Evolutionary conservation across 352 stramenopile genomes (phyloP).

Genomic region (Pythium brassicae): DNA sequence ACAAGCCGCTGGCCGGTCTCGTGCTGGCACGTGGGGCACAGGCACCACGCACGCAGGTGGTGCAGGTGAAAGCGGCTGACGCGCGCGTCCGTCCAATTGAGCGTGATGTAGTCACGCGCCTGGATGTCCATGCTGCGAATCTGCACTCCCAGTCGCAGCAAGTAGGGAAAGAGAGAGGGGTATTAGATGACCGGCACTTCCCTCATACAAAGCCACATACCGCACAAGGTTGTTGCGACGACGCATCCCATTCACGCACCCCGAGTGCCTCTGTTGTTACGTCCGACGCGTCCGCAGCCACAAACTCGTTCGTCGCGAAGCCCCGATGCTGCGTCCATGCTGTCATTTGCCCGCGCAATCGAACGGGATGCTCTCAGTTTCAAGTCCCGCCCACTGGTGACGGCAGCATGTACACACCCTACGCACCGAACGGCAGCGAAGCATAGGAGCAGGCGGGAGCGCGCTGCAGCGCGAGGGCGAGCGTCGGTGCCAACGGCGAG

Average conservation of each 20-base stretch:
- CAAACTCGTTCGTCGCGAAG: slow-evolving; percentile 28
- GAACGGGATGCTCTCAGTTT: background rate
- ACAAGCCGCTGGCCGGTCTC: slow-evolving; percentile 75
- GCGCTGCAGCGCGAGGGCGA: background rate
- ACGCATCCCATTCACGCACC: too few relatives aligned
- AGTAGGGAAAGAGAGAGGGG: background rate
- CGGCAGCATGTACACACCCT: background rate
- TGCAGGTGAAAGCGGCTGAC: slow-evolving; percentile 68
- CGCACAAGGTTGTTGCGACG: too few relatives aligned
- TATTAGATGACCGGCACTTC: background rate
- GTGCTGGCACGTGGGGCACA: slow-evolving; percentile 65
- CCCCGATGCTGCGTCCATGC: slow-evolving; percentile 3
- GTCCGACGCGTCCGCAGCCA: slow-evolving; percentile 1
- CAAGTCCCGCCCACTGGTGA: background rate
- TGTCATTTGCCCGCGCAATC: background rate
- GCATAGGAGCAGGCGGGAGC: background rate
- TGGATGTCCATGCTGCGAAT: slow-evolving; percentile 68
- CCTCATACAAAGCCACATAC: background rate
- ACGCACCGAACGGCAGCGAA: background rate
- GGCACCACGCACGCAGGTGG: slow-evolving; percentile 76
- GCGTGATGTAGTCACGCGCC: slow-evolving; percentile 62
- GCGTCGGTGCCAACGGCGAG: background rate
- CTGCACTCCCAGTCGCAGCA: slow-evolving; percentile 19
- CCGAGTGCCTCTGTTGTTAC: slow-evolving; percentile 1
- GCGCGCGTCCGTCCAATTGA: slow-evolving; percentile 75